Base-by-base conservation (phyloP, 768 basidiomycete species). In the Phlebiopsis flavidoalba region DNA sequence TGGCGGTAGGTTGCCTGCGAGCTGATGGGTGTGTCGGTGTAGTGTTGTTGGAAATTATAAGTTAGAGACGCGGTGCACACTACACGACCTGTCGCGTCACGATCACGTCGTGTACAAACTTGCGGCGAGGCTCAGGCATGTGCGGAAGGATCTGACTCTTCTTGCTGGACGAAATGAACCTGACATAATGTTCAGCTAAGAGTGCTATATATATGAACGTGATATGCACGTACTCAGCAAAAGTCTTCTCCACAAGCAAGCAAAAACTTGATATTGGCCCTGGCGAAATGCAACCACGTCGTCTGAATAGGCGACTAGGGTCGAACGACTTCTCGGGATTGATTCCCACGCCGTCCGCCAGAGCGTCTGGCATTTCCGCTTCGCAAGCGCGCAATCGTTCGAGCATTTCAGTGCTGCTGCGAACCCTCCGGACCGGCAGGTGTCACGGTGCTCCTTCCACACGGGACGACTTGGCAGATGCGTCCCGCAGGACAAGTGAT, bases 301-400 rank as follows among this genome's bases (percentile, higher is more conserved):
- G 2, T 85, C 79, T 21, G 73, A 72, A 71, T 91, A 96, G 4
- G 74, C 76, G 53, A 80, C 81, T 53, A 74, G 73, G 19, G 64
- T 65, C 11, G 60, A 67, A 62, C 73, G 72, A 26, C 55, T 60
- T n/a, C 51, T 77, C 80, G 17, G 77, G 74, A 43, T 76, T 87
- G 67, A 98, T 96, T 0, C 95, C 95, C 5, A 99, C 1, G 97
- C 97, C 43, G n/a, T 95, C 93, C 0, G 97, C 97, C 8, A 99
- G 74, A n/a, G n/a, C n/a, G n/a, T 37, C 85, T 77, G 0, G 88
- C 91, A 66, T 97, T n/a, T 98, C 11, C 97, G 83, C 70, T 95
- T 91, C 48, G 88, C 90, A 53, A 93, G 78, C 40, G 77, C 79
- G 66, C 97, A 99, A 48, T 96, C 93, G 49, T 83, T 87, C 15